Conservation (phyloP, 164 flowering plant genomes). For the Tetrastigma voinierianum region DNA sequence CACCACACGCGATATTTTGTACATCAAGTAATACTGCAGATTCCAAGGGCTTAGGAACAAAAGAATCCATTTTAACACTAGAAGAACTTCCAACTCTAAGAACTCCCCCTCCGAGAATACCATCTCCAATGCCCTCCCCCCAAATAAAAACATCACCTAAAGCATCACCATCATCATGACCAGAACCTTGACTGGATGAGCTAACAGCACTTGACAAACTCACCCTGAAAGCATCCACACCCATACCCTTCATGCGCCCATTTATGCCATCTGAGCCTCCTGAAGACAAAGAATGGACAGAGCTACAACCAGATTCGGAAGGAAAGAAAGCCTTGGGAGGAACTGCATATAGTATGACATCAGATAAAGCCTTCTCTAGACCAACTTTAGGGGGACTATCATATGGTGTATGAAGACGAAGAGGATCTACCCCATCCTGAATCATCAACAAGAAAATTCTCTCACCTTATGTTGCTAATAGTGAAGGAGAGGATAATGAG, state of each 20-base stretch:
- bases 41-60: slow-evolving; percentile 30
- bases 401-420: slow-evolving; percentile 15
- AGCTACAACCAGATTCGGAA: slow-evolving; percentile 18
- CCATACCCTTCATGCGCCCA: slow-evolving; percentile 9
- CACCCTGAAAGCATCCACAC: slow-evolving; percentile 25
- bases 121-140: slow-evolving; percentile 30
- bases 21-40: slow-evolving; percentile 36
- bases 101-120: slow-evolving; percentile 19
- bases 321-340: slow-evolving; percentile 23
- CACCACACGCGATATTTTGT: slow-evolving; percentile 38
- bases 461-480: no score
- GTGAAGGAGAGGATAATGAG: no score
- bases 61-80: slow-evolving; percentile 17
- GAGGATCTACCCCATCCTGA: no score
- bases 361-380: slow-evolving; percentile 22
- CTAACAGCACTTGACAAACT: slow-evolving; percentile 33
- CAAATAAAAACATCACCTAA: slow-evolving; percentile 34
- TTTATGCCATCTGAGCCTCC: slow-evolving; percentile 20
- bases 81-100: slow-evolving; percentile 13
- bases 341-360: slow-evolving; percentile 13
- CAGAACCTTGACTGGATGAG: slow-evolving; percentile 34
- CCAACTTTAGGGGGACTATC: slow-evolving; percentile 22
- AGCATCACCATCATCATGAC: slow-evolving; percentile 28
- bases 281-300: slow-evolving; percentile 16
- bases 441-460: slow-evolving; percentile 8